Conservation (phyloP, 805 yeast genomes). For the Zygoascus biomembranicola region DNA sequence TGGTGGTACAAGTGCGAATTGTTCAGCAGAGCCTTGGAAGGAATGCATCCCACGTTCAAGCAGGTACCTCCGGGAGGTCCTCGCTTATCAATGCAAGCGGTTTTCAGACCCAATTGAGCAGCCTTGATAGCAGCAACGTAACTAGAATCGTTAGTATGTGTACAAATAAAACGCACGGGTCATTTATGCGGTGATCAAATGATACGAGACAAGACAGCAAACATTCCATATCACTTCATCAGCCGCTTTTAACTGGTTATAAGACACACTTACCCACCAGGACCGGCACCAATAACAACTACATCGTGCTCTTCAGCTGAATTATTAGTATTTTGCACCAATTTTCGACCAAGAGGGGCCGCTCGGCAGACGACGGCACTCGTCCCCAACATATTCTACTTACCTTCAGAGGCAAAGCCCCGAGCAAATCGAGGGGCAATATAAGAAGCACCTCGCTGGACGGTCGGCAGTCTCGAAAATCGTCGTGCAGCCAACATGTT, state of each 20-base stretch:
- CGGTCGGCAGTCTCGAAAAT: background rate
- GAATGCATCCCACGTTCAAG: slow-evolving; percentile 97
- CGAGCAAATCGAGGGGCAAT: slow-evolving; percentile 4
- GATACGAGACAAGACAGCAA: background rate
- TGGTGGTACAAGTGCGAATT: slow-evolving; percentile 90
- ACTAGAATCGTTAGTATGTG: background rate
- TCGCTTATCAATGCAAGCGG: slow-evolving; percentile 96
- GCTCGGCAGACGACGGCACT: background rate
- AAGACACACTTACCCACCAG: slow-evolving; percentile 59
- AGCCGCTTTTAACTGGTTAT: background rate
- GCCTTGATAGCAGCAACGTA: slow-evolving; percentile 98
- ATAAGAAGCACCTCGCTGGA: background rate
- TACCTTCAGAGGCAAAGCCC: slow-evolving; percentile 16
- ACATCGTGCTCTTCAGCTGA: slow-evolving; percentile 62
- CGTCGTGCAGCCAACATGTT: background rate
- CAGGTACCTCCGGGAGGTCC: slow-evolving; percentile 98
- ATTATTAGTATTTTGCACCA: background rate
- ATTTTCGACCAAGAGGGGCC: background rate
- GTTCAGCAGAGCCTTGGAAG: slow-evolving; percentile 91
- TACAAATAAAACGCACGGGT: background rate
- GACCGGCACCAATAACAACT: slow-evolving; percentile 97
- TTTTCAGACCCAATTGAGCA: slow-evolving; percentile 89
- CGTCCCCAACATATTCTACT: slow-evolving; percentile 4
- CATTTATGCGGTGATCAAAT: background rate
- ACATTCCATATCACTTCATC: no score